A percentile compares a stretch with the other conserved stretches of the same genome.
These are phyloP conservation scores for Micractinium conductrix DNA, from an alignment of 139 green algal species.

Conservation along the genomic window DNA sequence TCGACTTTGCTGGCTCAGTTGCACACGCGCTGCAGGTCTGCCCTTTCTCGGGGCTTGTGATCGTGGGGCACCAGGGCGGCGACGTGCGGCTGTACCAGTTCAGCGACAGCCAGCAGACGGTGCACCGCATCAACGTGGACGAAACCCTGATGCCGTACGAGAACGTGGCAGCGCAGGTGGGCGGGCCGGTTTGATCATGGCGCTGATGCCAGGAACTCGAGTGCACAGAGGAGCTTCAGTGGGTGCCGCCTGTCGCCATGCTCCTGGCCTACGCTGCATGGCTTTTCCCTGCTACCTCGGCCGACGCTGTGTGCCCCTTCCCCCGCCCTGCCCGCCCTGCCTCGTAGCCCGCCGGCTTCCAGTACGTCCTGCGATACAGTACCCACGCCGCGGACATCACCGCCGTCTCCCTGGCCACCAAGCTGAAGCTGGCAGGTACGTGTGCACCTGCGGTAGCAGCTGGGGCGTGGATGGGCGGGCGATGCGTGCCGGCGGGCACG, in stretches of 20 bases:
- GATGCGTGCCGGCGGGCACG: too few relatives aligned
- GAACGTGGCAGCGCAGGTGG: constrained; percentile 29
- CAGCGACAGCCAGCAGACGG: constrained; percentile 23
- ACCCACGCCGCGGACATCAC: constrained; percentile 39
- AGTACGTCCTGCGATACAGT: constrained; percentile 55
- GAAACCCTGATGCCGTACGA: constrained; percentile 43
- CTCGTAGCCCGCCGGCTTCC: constrained; percentile 59
- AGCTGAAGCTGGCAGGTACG: constrained; percentile 38
- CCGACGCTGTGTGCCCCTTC: background rate
- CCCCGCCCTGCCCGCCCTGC: background rate
- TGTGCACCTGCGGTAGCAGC: too few relatives aligned
- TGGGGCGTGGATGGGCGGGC: too few relatives aligned
- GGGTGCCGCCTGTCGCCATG: too few relatives aligned
- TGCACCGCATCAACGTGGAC: constrained; percentile 44
- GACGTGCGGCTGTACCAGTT: constrained; percentile 63
- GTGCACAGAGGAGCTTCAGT: too few relatives aligned
- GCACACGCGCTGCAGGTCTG: constrained; percentile 53
- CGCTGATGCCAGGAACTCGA: too few relatives aligned
- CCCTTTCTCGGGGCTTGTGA: constrained; percentile 48
- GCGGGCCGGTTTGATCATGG: background rate
- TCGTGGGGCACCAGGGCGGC: constrained; percentile 51
- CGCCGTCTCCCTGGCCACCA: constrained; percentile 33
- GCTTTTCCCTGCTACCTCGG: background rate
- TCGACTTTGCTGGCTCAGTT: too few relatives aligned
- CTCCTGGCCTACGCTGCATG: background rate